Base-by-base conservation (phyloP, 202 grass and related monocot genomes). In the Musa balbisiana region DNA sequence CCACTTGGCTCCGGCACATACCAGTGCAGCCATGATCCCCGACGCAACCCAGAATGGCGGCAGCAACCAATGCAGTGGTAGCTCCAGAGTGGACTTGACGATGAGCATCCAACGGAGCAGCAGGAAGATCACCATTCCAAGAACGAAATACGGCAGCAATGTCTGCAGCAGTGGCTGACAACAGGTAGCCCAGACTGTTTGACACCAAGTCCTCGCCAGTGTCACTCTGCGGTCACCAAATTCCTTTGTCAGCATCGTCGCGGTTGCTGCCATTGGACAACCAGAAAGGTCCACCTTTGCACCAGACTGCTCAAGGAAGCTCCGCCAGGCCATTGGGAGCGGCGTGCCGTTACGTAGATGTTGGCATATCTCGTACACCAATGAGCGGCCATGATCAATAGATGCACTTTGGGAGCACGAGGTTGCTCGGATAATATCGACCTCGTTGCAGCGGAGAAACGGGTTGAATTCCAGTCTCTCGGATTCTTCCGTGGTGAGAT, bases 401-500 rank as follows among this genome's bases (percentile, higher is more conserved):
- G 86, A 92, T 62, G 89, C 82, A 17, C 89, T 92, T 84, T 92
- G 84, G 43, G 10, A 78, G 84, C 76, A 82, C 5, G 89, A 92
- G 11, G 84, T 89, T 8, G 84, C 89, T 13, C 69, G 54, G 66
- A 92, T 87, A 72, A 92, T 84, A 69, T 87, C 89, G 73, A 84
- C 86, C 84, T 89, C 89, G 2, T 56, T 68, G 73, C 86, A 84
- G 21, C 84, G 73, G 69, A 92, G 86, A 82, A 92, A 92, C 0
- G 86, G 86, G 73, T 92, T 92, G 86, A 92, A 92, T 74, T 89
- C 86, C 0, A 92, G 86, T 69, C 76, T 84, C 77, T 89, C 86
- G 4, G 89, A 86, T 73, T 89, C 86, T 17, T 80, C 81, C 8
- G 82, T 50, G 2, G 86, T 71, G 21, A 92, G 13, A 55, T 83